A percentile compares a stretch with the other conserved stretches of the same genome.
These are phyloP conservation scores for Rutstroemia sp. DNA, from an alignment of 2,329 filamentous ascomycete genomes.

Conservation along the genomic window DNA sequence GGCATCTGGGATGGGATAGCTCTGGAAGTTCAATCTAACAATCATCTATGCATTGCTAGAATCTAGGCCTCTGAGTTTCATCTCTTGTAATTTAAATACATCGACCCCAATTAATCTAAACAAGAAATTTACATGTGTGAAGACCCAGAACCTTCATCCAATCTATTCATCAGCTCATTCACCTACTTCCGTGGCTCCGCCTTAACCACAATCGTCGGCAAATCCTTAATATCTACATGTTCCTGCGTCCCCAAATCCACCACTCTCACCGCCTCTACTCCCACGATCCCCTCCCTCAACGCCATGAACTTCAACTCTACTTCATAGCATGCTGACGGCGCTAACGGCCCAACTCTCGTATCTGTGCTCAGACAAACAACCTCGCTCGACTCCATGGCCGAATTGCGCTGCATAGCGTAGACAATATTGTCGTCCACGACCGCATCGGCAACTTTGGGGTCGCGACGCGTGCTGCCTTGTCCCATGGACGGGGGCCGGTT, in stretches of 20 bases:
- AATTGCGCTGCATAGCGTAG: constrained; percentile 62
- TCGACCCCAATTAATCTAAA: not conserved
- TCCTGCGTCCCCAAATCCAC: constrained; percentile 68
- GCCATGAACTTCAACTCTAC: constrained; percentile 67
- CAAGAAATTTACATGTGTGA: not conserved
- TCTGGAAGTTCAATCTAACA: too few species aligned
- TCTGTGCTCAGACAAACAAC: constrained; percentile 71
- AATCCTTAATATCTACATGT: constrained; percentile 67
- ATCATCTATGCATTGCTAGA: too few species aligned
- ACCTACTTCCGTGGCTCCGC: constrained; percentile 1
- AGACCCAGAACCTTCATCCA: not conserved
- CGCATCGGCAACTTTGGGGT: constrained; percentile 48
- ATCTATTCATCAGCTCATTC: not conserved
- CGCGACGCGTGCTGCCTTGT: constrained; percentile 27
- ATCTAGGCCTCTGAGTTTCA: not conserved
- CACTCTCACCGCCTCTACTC: constrained; percentile 65
- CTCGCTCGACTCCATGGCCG: constrained; percentile 55
- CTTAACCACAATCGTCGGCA: constrained; percentile 59
- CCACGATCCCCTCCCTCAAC: constrained; percentile 55
- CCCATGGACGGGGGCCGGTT: constrained; percentile 42
- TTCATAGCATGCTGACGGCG: constrained; percentile 65
- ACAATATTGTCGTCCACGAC: constrained; percentile 65
- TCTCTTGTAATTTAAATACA: not conserved
- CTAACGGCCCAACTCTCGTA: constrained; percentile 63
- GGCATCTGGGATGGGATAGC: too few species aligned